Base-by-base conservation (phyloP, 257 asterid species). In the Nicotiana paniculata region DNA sequence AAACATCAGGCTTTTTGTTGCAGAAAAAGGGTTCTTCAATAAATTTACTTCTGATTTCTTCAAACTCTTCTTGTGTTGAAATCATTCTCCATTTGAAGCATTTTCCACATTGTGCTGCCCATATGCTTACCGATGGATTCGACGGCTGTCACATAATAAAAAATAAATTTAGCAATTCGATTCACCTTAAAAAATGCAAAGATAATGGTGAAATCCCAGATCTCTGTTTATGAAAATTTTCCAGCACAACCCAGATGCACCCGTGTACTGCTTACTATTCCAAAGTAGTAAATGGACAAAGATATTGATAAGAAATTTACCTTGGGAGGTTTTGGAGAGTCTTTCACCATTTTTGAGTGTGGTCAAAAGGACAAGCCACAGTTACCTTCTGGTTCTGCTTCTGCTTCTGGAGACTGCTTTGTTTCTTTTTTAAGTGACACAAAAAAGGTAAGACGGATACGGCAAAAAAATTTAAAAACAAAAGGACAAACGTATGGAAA, bases 11-110 rank as follows among this genome's bases (percentile, higher is more conserved):
- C 21, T 83, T 77, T 53, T 53, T 77, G 11, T 55, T 8, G 79
- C 85, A 83, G 58, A 11, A 17, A 37, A 83, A 83, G 17, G 85
- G 85, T 30, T 83, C 79, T 76, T 83, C 82, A 28, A n/a, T 35
- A 43, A 83, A 33, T n/a, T 43, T 83, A 51, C 72, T 67, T 17
- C 82, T 78, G 32, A 83, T 77, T 3, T 83, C 85, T 53, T 83
- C 85, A 43, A 63, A 83, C 35, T 83, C 79, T 53, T 83, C 85
- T 70, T 17, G 63, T 39, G 85, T 51, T 3, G 61, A 43, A 17
- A 83, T 28, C 11, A 5, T 67, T 62, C 82, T 77, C 83, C 85
- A 82, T 74, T 82, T 82, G 67, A 21, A 61, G 43, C 85, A 82
- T 30, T 26, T 64, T 17, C 65, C 85, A 53, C 85, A 82, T n/a